phyloP scores from a whole-genome alignment of 805 yeast species.

The Starmerella cellae region DNA sequence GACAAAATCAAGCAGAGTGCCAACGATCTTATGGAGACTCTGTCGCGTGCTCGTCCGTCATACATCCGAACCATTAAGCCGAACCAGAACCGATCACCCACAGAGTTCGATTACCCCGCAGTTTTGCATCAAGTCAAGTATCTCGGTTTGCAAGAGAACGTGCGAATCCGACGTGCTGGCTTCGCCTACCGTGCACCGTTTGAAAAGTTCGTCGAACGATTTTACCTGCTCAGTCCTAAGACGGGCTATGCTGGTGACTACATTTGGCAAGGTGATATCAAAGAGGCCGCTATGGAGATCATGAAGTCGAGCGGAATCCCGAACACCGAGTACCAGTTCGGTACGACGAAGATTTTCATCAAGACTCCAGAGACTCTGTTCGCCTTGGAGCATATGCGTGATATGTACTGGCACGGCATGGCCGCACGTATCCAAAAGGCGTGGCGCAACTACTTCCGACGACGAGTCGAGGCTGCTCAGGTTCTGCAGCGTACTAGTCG shows the following conservation, averaged over 20 bases:
- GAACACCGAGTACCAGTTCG: conserved; percentile 70
- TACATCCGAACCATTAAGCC: conserved; percentile 97
- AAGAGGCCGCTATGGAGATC: conserved; percentile 41
- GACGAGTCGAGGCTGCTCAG: conserved; percentile 77
- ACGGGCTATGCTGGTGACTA: conserved; percentile 87
- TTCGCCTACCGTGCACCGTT: conserved; percentile 95
- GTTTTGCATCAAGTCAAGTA: conserved; percentile 93
- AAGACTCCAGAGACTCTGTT: conserved; percentile 94
- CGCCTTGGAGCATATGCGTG: conserved; percentile 91
- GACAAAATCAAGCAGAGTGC: conserved; percentile 91
- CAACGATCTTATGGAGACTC: conserved; percentile 73
- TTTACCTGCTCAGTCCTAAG: conserved; percentile 69
- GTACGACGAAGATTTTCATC: conserved; percentile 82
- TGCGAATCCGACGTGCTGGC: conserved; percentile 94
- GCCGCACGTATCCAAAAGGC: conserved; percentile 96
- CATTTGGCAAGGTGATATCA: conserved; percentile 49
- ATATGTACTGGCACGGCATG: conserved; percentile 95
- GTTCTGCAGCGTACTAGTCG: conserved; percentile 67
- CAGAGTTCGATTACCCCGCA: conserved; percentile 75
- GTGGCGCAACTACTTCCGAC: conserved; percentile 70
- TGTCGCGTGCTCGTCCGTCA: conserved; percentile 85
- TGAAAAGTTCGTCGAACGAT: conserved; percentile 90
- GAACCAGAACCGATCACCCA: conserved; percentile 80
- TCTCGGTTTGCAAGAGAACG: conserved; percentile 91
- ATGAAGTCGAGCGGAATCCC: conserved; percentile 58